Conservation (phyloP, 2,329 filamentous ascomycete genomes). For the Teratosphaeriaceae sp. region DNA sequence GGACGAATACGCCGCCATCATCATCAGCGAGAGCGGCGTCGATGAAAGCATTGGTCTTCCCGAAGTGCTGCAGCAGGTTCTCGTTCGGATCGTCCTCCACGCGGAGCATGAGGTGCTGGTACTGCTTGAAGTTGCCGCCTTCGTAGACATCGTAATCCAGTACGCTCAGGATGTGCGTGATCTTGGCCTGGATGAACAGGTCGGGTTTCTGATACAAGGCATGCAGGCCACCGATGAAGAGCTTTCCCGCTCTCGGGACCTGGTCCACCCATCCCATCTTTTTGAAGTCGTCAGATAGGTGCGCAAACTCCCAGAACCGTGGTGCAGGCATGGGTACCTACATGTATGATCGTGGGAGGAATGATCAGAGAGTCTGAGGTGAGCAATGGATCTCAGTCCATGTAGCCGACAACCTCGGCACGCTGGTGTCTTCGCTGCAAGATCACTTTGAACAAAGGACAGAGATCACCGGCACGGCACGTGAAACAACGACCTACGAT, state of each 20-base stretch:
- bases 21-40: constrained; percentile 58
- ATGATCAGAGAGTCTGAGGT: too few species aligned
- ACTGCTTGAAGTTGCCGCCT: constrained; percentile 9
- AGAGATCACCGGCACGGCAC: not conserved
- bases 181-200: constrained; percentile 57
- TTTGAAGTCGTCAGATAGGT: constrained; percentile 17
- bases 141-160: constrained; percentile 54
- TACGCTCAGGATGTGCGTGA: constrained; percentile 84
- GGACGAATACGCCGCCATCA: constrained; percentile 56
- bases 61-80: constrained; percentile 73
- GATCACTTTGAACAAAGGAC: not conserved
- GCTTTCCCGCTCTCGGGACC: constrained; percentile 28
- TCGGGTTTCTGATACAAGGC: constrained; percentile 34
- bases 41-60: constrained; percentile 65
- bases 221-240: constrained; percentile 37
- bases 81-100: constrained; percentile 85
- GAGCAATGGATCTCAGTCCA: not conserved
- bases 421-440: not conserved
- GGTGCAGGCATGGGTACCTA: constrained; percentile 6
- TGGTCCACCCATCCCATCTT: constrained; percentile 33
- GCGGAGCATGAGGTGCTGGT: constrained; percentile 45
- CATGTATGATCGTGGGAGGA: not conserved
- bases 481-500: too few species aligned
- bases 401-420: not conserved
- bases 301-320: constrained; percentile 24